Conservation (phyloP, 495 filamentous ascomycete genomes). For the Tuber aestivum region DNA sequence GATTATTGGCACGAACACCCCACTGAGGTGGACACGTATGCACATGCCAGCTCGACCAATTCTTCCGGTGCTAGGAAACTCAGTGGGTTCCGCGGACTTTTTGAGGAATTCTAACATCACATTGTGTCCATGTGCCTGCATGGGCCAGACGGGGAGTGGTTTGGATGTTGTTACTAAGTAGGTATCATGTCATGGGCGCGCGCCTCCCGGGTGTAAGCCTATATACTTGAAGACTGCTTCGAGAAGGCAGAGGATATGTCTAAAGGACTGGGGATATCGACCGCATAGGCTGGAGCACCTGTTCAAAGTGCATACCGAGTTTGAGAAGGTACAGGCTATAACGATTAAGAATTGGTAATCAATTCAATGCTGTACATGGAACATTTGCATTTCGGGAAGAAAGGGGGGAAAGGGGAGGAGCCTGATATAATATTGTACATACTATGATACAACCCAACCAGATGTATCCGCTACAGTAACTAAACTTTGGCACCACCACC, state of each 20-base stretch:
- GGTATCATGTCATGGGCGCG: slow-evolving; percentile 54
- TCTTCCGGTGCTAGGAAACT: slow-evolving; percentile 90
- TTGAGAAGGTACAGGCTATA: slow-evolving; percentile 79
- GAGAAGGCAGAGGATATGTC: slow-evolving; percentile 81
- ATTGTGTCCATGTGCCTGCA: slow-evolving; percentile 57
- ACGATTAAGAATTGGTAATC: slow-evolving; percentile 46
- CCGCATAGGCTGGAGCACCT: slow-evolving; percentile 76
- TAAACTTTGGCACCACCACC: background rate
- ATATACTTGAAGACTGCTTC: slow-evolving; percentile 82
- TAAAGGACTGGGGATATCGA: slow-evolving; percentile 89
- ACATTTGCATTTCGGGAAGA: background rate
- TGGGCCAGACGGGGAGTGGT: slow-evolving; percentile 74
- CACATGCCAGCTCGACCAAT: slow-evolving; percentile 88
- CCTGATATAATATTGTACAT: background rate
- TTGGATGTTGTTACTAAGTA: slow-evolving; percentile 85
- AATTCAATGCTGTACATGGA: background rate
- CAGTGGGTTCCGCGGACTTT: slow-evolving; percentile 88
- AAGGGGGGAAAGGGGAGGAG: background rate
- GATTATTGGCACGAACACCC: slow-evolving; percentile 93
- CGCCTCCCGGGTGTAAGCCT: slow-evolving; percentile 79
- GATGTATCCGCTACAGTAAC: background rate
- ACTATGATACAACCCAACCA: background rate
- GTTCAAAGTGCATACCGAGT: slow-evolving; percentile 84
- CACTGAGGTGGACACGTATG: slow-evolving; percentile 94
- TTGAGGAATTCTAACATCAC: slow-evolving; percentile 74